Base-by-base conservation (phyloP, 2,329 filamentous ascomycete genomes). In the Exophiala mesophila region DNA sequence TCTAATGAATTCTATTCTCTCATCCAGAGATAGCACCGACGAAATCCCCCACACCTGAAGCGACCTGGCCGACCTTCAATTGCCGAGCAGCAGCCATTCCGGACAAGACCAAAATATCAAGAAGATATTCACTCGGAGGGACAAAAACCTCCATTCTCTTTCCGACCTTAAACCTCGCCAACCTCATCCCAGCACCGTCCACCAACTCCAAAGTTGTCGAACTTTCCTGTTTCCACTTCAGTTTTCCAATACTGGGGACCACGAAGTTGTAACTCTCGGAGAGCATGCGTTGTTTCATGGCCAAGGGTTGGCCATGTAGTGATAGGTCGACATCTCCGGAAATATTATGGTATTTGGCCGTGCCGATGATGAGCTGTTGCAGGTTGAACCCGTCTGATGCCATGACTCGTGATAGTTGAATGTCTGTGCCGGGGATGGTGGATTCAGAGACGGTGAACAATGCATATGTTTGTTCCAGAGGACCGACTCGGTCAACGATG, bases 121-220 rank as follows among this genome's bases (percentile, higher is more conserved):
- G 23, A 26, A 26, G 12, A 26, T 26, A 26, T 7, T 26, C 23
- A 12, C 12, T 26, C 6, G 7, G 12, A 7, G 23, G 23, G 6
- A 26, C 23, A 6, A 26, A 26, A 12, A 26, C 7, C 6, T 26
- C 23, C 23, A 26, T 7, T 26, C 23, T 6, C 12, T 26, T 26
- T 12, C 23, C 23, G 23, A 12, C 7, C 23, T 26, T 26, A 12
- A 26, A 26, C 23, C 12, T 26, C 7, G 23, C 23, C 6, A 26
- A 12, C 12, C 12, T 26, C 7, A 26, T 12, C 6, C 23, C 23
- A 26, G 23, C 23, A 7, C 63, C 65, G 12, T 26, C 23, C 12
- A 26, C 23, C 23, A 26, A 12, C 7, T 26, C 23, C 23, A 26
- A 12, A 7, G 7, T 12, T 26, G 23, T 26, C 6, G 7, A 6